phyloP scores from a whole-genome alignment of 192 early-diverging fungal species.

The Coemansia sp. region DNA sequence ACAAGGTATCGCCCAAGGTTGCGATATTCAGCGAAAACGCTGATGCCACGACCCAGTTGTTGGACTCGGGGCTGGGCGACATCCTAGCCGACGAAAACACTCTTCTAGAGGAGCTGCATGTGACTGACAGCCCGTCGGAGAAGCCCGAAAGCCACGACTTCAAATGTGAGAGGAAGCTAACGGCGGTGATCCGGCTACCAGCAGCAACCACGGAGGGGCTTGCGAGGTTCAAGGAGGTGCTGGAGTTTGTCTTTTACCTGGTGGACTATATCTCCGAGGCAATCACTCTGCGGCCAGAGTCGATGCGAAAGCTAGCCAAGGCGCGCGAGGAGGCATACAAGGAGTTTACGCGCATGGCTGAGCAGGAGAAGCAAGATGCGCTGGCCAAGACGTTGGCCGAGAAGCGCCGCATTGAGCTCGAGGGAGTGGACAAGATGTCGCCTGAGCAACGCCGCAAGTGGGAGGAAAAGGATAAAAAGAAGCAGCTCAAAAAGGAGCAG shows the following conservation, averaged over 20 bases:
- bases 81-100: slow-evolving; percentile 32
- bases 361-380: slow-evolving; percentile 69
- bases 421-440: slow-evolving; percentile 64
- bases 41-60: slow-evolving; percentile 56
- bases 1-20: slow-evolving; percentile 39
- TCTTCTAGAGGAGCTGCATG: slow-evolving; percentile 59
- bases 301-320: slow-evolving; percentile 60
- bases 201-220: slow-evolving; percentile 17
- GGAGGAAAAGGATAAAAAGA: slow-evolving; percentile 78
- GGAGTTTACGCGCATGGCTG: slow-evolving; percentile 60
- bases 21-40: slow-evolving; percentile 58
- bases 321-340: slow-evolving; percentile 64
- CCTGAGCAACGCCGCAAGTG: slow-evolving; percentile 82
- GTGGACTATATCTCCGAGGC: slow-evolving; percentile 42
- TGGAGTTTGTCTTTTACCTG: slow-evolving; percentile 53
- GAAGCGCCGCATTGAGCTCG: slow-evolving; percentile 66
- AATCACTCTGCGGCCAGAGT: slow-evolving; percentile 41
- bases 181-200: slow-evolving; percentile 42
- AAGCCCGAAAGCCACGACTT: slow-evolving; percentile 59
- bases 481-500: slow-evolving; percentile 67
- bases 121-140: slow-evolving; percentile 60
- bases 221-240: slow-evolving; percentile 17
- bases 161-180: slow-evolving; percentile 55
- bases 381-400: slow-evolving; percentile 65
- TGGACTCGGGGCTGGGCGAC: slow-evolving; percentile 56